A percentile compares a stretch with the other conserved stretches of the same genome.
These are phyloP conservation scores for Phalaenopsis hybrid DNA, from an alignment of 116 monocot species.

Conservation along the genomic window DNA sequence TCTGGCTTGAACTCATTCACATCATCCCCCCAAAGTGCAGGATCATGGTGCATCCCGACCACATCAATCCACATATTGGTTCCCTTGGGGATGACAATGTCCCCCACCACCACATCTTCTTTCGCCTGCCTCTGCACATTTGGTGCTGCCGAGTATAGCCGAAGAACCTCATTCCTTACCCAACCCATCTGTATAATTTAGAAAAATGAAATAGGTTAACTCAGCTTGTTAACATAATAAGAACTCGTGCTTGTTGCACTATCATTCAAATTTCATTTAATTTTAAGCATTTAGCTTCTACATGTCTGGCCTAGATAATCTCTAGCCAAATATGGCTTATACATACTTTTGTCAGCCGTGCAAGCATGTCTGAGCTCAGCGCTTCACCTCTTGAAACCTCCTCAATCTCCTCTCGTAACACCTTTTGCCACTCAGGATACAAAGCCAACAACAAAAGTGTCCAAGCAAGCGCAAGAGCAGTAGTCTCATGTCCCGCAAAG, in stretches of 20 bases:
- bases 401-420: constrained; percentile 43
- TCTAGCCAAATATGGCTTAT: too few species aligned
- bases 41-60: constrained; percentile 67
- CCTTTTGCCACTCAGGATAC: constrained; percentile 65
- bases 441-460: constrained; percentile 51
- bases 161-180: constrained; percentile 65
- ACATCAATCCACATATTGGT: constrained; percentile 90
- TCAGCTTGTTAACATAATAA: too few species aligned
- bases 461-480: constrained; percentile 63
- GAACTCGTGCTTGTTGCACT: not conserved
- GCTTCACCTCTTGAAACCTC: constrained; percentile 16
- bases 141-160: constrained; percentile 69
- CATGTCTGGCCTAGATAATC: not conserved
- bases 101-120: constrained; percentile 37
- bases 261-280: not conserved
- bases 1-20: constrained; percentile 63
- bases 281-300: too few species aligned
- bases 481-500: constrained; percentile 83
- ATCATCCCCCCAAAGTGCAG: constrained; percentile 57
- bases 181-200: constrained; percentile 48
- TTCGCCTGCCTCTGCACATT: constrained; percentile 61
- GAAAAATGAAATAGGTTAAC: not conserved
- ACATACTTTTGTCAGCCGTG: constrained; percentile 48
- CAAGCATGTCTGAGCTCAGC: constrained; percentile 29
- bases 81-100: constrained; percentile 51